A percentile compares a stretch with the other conserved stretches of the same genome.
phyloP scores from a whole-genome alignment of 257 asterid species.

The Ocimum tenuiflorum region DNA sequence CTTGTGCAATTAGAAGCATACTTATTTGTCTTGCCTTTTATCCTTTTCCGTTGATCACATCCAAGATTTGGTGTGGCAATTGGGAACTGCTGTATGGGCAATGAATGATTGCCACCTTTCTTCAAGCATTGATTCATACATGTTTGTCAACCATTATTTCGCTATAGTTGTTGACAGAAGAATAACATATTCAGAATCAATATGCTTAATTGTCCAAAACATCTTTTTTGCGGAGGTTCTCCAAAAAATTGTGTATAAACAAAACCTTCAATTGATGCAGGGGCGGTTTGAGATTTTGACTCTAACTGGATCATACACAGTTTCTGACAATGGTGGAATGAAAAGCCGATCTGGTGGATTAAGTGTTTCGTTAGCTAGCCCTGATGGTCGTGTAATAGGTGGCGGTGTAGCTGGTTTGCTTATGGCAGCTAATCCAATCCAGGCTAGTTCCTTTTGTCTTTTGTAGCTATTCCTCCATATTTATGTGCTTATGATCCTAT shows the following conservation, averaged over 20 bases:
- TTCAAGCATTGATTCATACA: not conserved
- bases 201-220: no score
- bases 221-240: no score
- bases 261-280: slow-evolving; percentile 37
- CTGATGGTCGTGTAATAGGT: slow-evolving; percentile 91
- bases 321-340: slow-evolving; percentile 57
- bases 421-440: slow-evolving; percentile 87
- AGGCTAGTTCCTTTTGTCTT: slow-evolving; percentile 26
- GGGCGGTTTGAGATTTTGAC: slow-evolving; percentile 96
- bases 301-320: slow-evolving; percentile 69
- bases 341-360: slow-evolving; percentile 71
- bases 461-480: no score
- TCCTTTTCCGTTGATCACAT: no score
- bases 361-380: slow-evolving; percentile 79
- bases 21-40: no score
- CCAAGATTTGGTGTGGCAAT: no score
- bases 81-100: no score
- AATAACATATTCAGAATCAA: not conserved
- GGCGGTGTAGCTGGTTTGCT: slow-evolving; percentile 87
- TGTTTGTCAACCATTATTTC: not conserved
- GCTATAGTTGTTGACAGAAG: not conserved
- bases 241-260: not conserved
- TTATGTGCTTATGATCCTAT: no score
- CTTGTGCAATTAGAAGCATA: no score
- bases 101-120: no score